Base-by-base conservation (phyloP, 2,329 filamentous ascomycete species). In the Apiospora kogelbergensis region DNA sequence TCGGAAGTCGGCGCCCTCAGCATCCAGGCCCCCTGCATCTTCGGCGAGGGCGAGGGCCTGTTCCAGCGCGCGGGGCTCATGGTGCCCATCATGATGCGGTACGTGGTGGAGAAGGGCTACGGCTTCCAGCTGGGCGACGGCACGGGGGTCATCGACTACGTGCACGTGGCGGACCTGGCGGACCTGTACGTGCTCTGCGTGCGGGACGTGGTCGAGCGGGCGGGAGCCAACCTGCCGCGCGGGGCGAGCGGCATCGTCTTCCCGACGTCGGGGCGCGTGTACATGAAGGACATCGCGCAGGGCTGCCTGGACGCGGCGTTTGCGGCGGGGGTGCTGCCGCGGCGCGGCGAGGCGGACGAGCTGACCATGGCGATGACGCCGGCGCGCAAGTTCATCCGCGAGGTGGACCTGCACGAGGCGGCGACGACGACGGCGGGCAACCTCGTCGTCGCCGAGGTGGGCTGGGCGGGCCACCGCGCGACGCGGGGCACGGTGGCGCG, bases 151-250 rank as follows among this genome's bases (percentile, higher is more conserved):
- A 70, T 74, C 42, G 72, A 68, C 53, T 68, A 63, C 64, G 72
- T 73, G 3, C 72, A 74, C 26, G 70, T 74, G 3, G 20, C 68
- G 3, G 72, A 72, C 44, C 71, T 74, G 20, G 72, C 72, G 20
- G 72, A 69, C n/a, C 53, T 73, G 4, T 74, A 72, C 63, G 67
- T 72, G 13, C 68, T 70, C 4, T 68, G 68, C 46, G 41, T 72
- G 22, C 53, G 64, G 11, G 48, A 68, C 26, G 53, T 74, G 10
- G 20, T 73, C 17, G 65, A 67, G n/a, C 44, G 53, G 20, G 6
- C 1, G 2, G 71, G 68, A 2, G 1, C 6, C 6, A 30, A 57
- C 48, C 48, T 57, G 26, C 48, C 48, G 4, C 30, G 48, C 48
- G 48, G 48, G 15, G 48, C 24, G 1, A 15, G 48, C 5, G 48